Conservation (phyloP, 305 asterid species). For the Fraxinus greggii region DNA sequence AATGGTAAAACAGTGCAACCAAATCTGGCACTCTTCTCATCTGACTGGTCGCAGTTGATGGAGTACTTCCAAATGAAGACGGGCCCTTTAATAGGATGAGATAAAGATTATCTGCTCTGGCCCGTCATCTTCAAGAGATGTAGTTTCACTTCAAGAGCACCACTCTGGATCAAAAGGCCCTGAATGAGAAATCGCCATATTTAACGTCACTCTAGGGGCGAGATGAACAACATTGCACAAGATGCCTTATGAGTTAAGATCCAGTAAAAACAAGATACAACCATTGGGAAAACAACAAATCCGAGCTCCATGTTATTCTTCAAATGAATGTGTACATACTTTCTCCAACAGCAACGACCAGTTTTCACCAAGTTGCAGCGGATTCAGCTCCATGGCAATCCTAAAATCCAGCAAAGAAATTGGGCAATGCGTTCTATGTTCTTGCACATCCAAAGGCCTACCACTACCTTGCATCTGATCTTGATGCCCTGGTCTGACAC, state of each 20-base stretch:
- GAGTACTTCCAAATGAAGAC: constrained; percentile 33
- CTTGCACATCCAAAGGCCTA: constrained; percentile 50
- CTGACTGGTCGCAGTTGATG: constrained; percentile 46
- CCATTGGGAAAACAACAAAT: constrained; percentile 27
- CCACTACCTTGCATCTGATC: constrained; percentile 52
- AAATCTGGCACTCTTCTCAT: constrained; percentile 42
- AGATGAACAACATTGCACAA: constrained; percentile 18
- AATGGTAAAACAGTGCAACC: constrained; percentile 85
- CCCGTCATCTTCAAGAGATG: constrained; percentile 31
- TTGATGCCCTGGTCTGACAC: constrained; percentile 64
- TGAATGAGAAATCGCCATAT: constrained; percentile 20
- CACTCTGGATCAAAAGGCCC: constrained; percentile 35
- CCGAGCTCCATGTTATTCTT: constrained; percentile 45
- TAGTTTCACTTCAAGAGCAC: constrained; percentile 28
- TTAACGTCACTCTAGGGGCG: neutral
- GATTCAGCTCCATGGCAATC: constrained; percentile 91
- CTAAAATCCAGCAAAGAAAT: constrained; percentile 80
- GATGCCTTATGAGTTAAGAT: constrained; percentile 14
- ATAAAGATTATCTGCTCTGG: constrained; percentile 41
- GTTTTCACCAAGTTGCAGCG: constrained; percentile 81
- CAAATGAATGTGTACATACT: constrained; percentile 68
- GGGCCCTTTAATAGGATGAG: constrained; percentile 44
- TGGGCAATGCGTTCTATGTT: constrained; percentile 37
- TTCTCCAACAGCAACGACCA: constrained; percentile 93
- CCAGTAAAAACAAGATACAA: constrained; percentile 30